A percentile compares a stretch with the other conserved stretches of the same genome.
Evolutionary conservation across 2,329 filamentous ascomycete genomes (phyloP).

Genomic region (Plectosphaerella sp.): DNA sequence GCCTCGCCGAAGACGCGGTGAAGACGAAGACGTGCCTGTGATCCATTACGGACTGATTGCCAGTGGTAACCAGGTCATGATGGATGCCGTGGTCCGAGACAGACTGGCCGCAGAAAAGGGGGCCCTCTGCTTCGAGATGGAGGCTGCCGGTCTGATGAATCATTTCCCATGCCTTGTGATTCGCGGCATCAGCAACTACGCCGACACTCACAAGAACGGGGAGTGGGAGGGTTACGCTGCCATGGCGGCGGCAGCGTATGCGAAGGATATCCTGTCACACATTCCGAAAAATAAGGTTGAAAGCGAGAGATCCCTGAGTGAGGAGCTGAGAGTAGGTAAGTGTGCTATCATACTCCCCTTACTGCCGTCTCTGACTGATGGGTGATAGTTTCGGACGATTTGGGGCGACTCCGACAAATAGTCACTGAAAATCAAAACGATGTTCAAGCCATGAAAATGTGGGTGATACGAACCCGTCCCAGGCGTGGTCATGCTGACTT

Average conservation of each 20-base stretch:
- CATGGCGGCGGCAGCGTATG: constrained; percentile 23
- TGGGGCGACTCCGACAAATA: too few species aligned
- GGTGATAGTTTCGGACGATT: too few species aligned
- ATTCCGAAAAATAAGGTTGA: constrained; percentile 11
- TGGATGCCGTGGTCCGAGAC: constrained; percentile 24
- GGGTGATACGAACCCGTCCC: too few species aligned
- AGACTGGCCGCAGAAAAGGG: constrained; percentile 11
- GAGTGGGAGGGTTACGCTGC: constrained; percentile 31
- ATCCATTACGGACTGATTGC: constrained; percentile 20
- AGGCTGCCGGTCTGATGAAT: constrained; percentile 20
- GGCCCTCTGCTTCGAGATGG: constrained; percentile 23
- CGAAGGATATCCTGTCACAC: constrained; percentile 6
- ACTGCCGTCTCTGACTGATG: too few species aligned
- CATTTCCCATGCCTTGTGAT: constrained; percentile 28
- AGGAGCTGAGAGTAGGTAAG: too few species aligned
- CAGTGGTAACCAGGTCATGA: constrained; percentile 30
- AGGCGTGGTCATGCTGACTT: too few species aligned
- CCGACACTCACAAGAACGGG: constrained; percentile 33
- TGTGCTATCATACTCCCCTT: too few species aligned
- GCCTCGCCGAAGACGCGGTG: neutral
- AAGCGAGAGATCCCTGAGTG: constrained; percentile 1
- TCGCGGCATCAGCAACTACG: constrained; percentile 34
- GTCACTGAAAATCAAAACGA: too few species aligned
- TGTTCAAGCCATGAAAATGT: too few species aligned
- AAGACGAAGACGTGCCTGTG: constrained; percentile 8